Evolutionary conservation across 441 rosid genomes (phyloP), one percentile per base, ranked within the genome.

Genomic region (Bocquillonia castaneifolia): DNA sequence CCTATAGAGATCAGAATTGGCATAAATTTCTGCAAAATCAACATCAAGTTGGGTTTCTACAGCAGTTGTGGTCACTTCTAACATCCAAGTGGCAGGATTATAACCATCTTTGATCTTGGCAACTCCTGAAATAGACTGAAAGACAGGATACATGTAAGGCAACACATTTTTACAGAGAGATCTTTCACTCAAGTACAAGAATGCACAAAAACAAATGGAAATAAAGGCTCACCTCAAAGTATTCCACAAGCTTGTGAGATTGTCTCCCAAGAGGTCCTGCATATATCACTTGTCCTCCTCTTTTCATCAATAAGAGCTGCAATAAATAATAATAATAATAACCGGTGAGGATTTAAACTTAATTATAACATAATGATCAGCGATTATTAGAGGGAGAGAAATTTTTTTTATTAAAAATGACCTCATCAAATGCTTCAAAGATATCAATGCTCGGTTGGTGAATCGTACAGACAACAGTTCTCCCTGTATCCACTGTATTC

Each of bases 401-500:
- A 17, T 9, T 3, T 8, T 36, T 1, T 68, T 31, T 4, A 26
- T n/a, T n/a, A 31, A 67, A 55, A 31, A 55, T 14, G 32, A 87
- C 97, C 89, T 91, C 96, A 62, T 91, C 96, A 60, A 91, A 91
- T 54, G 96, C 88, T 78, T 91, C 96, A 50, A 91, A 91, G 47
- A 91, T 89, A 78, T 88, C 95, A 13, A 88, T 87, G 76, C 97
- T 88, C 0, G 97, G 95, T 59, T 88, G 97, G 75, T 91, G 95
- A 73, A 91, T 91, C 42, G 97, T 91, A 77, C 97, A 91, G 50
- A 88, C 94, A 45, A 91, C 91, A 3, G 97, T 90, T 69, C 94
- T 60, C 36, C 96, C 94, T 22, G 94, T 90, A 56, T 90, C 92
- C n/a, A 87, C 94, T 2, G 89, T 89, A 64, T 90, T 88, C 71